Conservation (phyloP, 2,329 filamentous ascomycete genomes). For the Colletotrichum nymphaeae region DNA sequence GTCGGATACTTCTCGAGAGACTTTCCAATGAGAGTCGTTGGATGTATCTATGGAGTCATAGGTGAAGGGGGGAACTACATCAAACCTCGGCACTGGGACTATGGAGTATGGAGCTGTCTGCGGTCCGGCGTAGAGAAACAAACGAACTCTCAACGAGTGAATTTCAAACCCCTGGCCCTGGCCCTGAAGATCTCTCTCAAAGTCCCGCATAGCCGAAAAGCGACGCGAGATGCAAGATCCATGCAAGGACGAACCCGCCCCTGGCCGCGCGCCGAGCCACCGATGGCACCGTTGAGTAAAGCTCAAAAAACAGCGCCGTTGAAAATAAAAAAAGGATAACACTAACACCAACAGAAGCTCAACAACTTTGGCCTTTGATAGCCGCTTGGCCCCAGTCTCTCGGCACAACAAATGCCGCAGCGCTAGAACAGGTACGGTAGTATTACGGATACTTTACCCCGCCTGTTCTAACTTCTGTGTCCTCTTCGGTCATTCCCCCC, state of each 20-base stretch:
- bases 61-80: neutral
- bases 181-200: neutral
- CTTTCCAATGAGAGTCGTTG: neutral
- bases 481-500: neutral
- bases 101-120: neutral
- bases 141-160: conserved; percentile 1
- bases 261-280: conserved; percentile 4
- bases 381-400: conserved; percentile 20
- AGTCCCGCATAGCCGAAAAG: neutral
- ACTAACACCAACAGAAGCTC: conserved; percentile 22
- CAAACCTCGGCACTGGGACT: conserved; percentile 11
- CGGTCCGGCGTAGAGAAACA: neutral
- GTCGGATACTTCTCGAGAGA: neutral
- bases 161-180: neutral
- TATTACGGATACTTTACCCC: conserved; percentile 11
- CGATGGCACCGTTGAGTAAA: conserved; percentile 18
- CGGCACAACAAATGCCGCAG: conserved; percentile 32
- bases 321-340: conserved; percentile 2
- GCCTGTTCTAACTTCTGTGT: conserved; percentile 8
- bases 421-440: neutral
- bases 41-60: neutral
- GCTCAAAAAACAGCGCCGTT: neutral
- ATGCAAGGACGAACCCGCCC: conserved; percentile 15
- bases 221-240: conserved; percentile 21
- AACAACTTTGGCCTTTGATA: conserved; percentile 34